Evolutionary conservation across 805 yeast species (phyloP).

Genomic region (Candida orba): DNA sequence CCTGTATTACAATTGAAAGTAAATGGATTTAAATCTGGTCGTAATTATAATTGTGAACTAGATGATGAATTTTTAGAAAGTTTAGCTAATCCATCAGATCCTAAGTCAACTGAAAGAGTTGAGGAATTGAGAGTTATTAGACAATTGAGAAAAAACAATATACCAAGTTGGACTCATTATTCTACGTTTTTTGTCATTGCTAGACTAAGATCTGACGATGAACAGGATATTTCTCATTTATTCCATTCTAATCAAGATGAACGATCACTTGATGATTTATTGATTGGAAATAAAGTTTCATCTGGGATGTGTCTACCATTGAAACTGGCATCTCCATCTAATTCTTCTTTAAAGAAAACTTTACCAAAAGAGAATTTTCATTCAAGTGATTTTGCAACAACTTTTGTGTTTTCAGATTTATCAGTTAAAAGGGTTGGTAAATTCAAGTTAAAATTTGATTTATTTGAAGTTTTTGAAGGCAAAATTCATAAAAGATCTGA

Average conservation of each 20-base stretch:
- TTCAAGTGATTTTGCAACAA: slow-evolving; percentile 19
- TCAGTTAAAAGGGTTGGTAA: slow-evolving; percentile 24
- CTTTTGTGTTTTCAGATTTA: slow-evolving; percentile 27
- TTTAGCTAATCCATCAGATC: slow-evolving; percentile 8
- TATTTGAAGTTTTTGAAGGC: slow-evolving; percentile 23
- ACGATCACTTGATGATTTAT: slow-evolving; percentile 12
- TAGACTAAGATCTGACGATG: slow-evolving; percentile 8
- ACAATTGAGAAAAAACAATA: slow-evolving; percentile 11
- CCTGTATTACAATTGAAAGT: slow-evolving; percentile 24
- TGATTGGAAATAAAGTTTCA: slow-evolving; percentile 20
- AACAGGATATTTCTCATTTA: slow-evolving; percentile 6
- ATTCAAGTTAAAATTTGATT: slow-evolving; percentile 21
- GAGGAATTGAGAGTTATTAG: slow-evolving; percentile 17
- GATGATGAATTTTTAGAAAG: slow-evolving; percentile 9
- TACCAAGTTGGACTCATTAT: slow-evolving; percentile 22
- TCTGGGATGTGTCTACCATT: slow-evolving; percentile 22
- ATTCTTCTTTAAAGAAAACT: slow-evolving; percentile 6
- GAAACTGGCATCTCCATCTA: slow-evolving; percentile 11
- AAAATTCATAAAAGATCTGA: slow-evolving; percentile 16
- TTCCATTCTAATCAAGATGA: slow-evolving; percentile 3
- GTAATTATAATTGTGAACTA: slow-evolving; percentile 3
- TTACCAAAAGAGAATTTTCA: slow-evolving; percentile 13
- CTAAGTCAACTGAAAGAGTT: slow-evolving; percentile 12
- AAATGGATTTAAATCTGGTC: slow-evolving; percentile 9
- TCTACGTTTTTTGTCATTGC: slow-evolving; percentile 23